Conservation (phyloP, 768 basidiomycete genomes). For the Mycena indigotica region DNA sequence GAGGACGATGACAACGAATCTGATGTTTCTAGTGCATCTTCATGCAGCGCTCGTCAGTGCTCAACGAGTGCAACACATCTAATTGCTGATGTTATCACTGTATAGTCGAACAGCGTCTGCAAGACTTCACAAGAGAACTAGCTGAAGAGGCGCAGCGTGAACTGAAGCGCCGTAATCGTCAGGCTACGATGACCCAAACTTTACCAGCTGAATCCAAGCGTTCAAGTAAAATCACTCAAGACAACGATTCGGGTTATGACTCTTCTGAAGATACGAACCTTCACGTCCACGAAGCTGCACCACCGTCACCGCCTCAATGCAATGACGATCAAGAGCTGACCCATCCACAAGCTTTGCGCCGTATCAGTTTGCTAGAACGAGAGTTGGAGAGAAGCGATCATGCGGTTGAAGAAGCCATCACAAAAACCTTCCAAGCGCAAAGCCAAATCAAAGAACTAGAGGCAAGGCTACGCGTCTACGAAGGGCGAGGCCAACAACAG, state of each 20-base stretch:
- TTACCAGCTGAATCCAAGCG: slow-evolving; percentile 3
- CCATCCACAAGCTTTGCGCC: slow-evolving; percentile 14
- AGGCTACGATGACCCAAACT: neutral
- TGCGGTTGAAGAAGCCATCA: slow-evolving; percentile 23
- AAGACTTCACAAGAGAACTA: slow-evolving; percentile 27
- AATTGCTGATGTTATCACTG: neutral
- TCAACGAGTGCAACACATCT: neutral
- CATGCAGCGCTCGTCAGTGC: slow-evolving; percentile 19
- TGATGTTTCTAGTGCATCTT: slow-evolving; percentile 22
- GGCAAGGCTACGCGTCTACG: slow-evolving; percentile 10
- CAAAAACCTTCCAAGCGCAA: slow-evolving; percentile 23
- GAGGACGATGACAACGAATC: slow-evolving; percentile 4
- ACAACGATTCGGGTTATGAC: slow-evolving; percentile 16
- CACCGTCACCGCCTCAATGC: slow-evolving; percentile 12
- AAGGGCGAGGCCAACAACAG: slow-evolving; percentile 7
- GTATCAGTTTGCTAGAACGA: slow-evolving; percentile 21
- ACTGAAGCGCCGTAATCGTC: slow-evolving; percentile 5
- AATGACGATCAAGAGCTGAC: slow-evolving; percentile 13
- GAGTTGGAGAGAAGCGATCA: slow-evolving; percentile 25
- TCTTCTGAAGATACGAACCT: slow-evolving; percentile 10
- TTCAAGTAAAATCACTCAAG: slow-evolving; percentile 10
- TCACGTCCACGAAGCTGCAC: slow-evolving; percentile 2
- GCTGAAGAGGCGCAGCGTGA: slow-evolving; percentile 17
- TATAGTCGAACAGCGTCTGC: slow-evolving; percentile 29
- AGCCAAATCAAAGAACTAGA: slow-evolving; percentile 22